Evolutionary conservation across 1,284 basidiomycete species (phyloP), one percentile per base, ranked within the genome.

Genomic region (Psilocybe mexicana): DNA sequence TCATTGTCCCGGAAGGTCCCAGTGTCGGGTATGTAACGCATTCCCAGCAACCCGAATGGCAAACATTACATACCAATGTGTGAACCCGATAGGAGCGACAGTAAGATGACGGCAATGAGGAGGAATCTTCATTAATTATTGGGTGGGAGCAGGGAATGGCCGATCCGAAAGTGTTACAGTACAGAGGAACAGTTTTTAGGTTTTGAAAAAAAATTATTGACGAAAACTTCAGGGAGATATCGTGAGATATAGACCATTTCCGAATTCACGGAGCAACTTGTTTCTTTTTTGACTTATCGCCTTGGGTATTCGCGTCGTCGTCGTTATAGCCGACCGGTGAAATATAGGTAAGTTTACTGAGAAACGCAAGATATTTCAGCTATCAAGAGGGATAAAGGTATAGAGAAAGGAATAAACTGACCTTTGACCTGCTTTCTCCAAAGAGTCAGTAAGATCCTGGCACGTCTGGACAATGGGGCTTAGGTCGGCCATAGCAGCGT

Each of bases 371-470:
- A 6, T 23, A 46, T 28, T 26, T 24, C 26, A 28, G 8, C n/a
- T 28, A 24, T 44, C 44, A 2, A 26, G 4, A 33, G 38, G 46
- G 23, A 23, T 7, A 33, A 2, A 8, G 6, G 8, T 3, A 35
- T 4, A 48, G 14, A 33, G n/a, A 8, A 23, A 35, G 18, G 18
- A 6, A 18, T 18, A 48, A 33, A 35, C 46, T 35, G 2, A 50
- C 57, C 35, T 58, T 50, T 49, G 47, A 8, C 46, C 46, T 14
- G 25, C 24, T 26, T 58, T 54, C 25, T 54, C 52, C 26, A 43
- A 43, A 12, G 47, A 45, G 44, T 58, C 52, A 11, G 42, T 36
- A 10, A 50, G 25, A 24, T 43, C 51, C 24, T 45, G 40, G 23
- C 54, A 58, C 18, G 46, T 38, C 12, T 33, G 14, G 25, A 54